A percentile compares a stretch with the other conserved stretches of the same genome.
Evolutionary conservation across 169 alveolate genomes (phyloP).

Genomic region (Plasmodium malariae): DNA sequence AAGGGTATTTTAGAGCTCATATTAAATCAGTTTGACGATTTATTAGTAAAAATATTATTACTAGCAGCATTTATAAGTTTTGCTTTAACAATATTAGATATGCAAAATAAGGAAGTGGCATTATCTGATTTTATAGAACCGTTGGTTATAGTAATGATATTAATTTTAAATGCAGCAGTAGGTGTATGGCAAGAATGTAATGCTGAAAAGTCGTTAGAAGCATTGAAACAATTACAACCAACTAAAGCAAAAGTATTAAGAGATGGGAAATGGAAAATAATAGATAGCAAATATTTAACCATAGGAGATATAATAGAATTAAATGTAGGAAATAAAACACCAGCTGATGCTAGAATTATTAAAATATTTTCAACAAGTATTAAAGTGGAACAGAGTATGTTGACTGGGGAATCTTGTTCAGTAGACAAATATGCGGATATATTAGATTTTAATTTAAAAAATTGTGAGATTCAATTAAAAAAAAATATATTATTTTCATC

Average conservation of each 20-base stretch:
- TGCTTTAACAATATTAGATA: conserved; percentile 93
- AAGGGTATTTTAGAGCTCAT: conserved; percentile 93
- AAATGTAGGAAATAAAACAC: conserved; percentile 97
- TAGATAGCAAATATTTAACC: conserved; percentile 94
- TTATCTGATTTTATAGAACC: conserved; percentile 98
- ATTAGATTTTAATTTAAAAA: conserved; percentile 76
- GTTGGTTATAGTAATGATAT: conserved; percentile 94
- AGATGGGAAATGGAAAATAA: conserved; percentile 93
- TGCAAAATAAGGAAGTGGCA: conserved; percentile 91
- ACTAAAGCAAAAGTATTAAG: conserved; percentile 93
- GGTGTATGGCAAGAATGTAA: conserved; percentile 99
- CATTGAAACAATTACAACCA: conserved; percentile 96
- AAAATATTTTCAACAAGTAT: conserved; percentile 93
- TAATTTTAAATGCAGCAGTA: conserved; percentile 96
- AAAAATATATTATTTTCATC: conserved; percentile 94
- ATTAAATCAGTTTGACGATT: conserved; percentile 95
- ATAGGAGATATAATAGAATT: conserved; percentile 98
- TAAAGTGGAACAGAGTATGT: conserved; percentile 95
- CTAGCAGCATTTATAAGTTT: conserved; percentile 97
- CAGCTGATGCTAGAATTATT: conserved; percentile 98
- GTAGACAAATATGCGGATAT: conserved; percentile 89
- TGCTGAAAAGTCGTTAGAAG: conserved; percentile 98
- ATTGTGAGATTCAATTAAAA: conserved; percentile 90
- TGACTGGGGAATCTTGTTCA: conserved; percentile 97
- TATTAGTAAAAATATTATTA: conserved; percentile 95